Evolutionary conservation across 148 eudicot species (phyloP).

Genomic region (Chenopodium quinoa): DNA sequence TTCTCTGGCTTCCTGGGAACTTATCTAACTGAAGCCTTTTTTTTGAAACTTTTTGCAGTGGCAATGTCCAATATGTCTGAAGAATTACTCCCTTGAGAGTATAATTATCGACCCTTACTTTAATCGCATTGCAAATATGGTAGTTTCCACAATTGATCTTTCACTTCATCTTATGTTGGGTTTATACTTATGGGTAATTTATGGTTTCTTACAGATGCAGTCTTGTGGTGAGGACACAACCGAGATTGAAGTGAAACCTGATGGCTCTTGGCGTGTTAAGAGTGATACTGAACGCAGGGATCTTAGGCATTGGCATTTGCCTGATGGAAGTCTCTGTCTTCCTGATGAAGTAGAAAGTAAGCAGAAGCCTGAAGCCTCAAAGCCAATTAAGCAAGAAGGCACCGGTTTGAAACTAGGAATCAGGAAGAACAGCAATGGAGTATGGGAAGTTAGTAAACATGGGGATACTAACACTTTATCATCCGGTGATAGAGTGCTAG

Average conservation of each 20-base stretch:
- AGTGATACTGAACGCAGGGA: constrained; percentile 50
- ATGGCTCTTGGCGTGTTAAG: constrained; percentile 99
- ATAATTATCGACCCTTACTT: constrained; percentile 90
- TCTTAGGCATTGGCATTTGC: constrained; percentile 61
- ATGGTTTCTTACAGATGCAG: constrained; percentile 45
- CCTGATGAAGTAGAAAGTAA: constrained; percentile 35
- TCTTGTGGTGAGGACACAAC: constrained; percentile 81
- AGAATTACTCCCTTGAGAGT: constrained; percentile 80
- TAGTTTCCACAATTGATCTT: constrained; percentile 24
- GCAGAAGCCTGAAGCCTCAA: constrained; percentile 45
- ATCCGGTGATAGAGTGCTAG: constrained; percentile 39
- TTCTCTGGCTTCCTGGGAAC: background rate
- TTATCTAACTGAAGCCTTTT: constrained; percentile 6
- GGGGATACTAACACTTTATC: constrained; percentile 39
- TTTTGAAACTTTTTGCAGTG: constrained; percentile 46
- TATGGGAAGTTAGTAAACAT: constrained; percentile 66
- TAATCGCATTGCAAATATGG: constrained; percentile 80
- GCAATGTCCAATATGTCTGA: constrained; percentile 96
- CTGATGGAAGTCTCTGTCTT: constrained; percentile 55
- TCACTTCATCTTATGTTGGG: background rate
- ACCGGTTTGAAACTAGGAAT: constrained; percentile 59
- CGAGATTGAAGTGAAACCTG: constrained; percentile 92
- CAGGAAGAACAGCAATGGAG: constrained; percentile 56
- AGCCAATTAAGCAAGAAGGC: constrained; percentile 50
- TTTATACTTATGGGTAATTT: background rate